Evolutionary conservation across 805 yeast genomes (phyloP).

Genomic region (Candida pseudoglaebosa): DNA sequence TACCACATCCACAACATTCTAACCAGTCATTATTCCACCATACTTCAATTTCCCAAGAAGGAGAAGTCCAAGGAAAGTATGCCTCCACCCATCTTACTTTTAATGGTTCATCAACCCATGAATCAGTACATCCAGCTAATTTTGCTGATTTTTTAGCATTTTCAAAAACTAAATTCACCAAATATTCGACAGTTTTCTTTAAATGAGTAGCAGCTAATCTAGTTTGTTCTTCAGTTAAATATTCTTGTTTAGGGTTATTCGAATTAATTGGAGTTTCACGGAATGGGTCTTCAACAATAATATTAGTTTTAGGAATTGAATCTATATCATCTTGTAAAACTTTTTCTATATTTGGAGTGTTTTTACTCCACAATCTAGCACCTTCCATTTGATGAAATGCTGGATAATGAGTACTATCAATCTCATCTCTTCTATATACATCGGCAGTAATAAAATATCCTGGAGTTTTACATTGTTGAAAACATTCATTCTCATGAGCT

Average conservation of each 20-base stretch:
- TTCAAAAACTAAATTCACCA: constrained; percentile 79
- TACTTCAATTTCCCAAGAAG: constrained; percentile 97
- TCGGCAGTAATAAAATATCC: constrained; percentile 94
- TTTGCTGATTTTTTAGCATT: constrained; percentile 62
- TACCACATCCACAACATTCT: constrained; percentile 95
- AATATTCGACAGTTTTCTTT: constrained; percentile 78
- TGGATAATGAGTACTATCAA: constrained; percentile 94
- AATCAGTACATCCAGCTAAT: constrained; percentile 53
- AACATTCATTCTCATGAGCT: constrained; percentile 92
- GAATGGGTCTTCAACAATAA: constrained; percentile 73
- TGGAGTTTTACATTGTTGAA: constrained; percentile 59
- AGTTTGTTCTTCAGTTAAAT: constrained; percentile 68
- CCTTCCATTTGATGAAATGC: constrained; percentile 99
- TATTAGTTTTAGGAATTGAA: constrained; percentile 59
- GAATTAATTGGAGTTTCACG: constrained; percentile 43
- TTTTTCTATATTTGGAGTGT: constrained; percentile 41
- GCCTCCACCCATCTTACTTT: constrained; percentile 93
- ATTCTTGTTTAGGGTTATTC: constrained; percentile 75
- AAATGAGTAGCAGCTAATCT: constrained; percentile 70
- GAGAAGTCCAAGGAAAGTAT: constrained; percentile 97
- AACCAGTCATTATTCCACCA: constrained; percentile 99
- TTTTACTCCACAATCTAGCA: constrained; percentile 76
- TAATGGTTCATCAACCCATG: constrained; percentile 67
- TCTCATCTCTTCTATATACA: constrained; percentile 92
- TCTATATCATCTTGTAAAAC: constrained; percentile 49